Conservation (phyloP, 177 flowering plant species). For the Vitis hybrid region DNA sequence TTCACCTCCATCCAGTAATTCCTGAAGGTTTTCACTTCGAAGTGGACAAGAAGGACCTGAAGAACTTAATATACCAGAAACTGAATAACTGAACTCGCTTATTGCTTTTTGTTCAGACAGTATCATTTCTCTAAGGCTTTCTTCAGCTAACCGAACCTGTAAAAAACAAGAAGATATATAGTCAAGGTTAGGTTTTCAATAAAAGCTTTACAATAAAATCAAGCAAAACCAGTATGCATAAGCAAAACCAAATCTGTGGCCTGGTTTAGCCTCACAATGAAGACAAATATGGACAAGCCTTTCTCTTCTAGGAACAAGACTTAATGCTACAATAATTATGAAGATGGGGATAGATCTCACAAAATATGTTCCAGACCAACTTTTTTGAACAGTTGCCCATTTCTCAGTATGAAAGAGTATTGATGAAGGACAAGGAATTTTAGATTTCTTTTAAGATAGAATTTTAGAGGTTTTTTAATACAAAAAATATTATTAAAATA, state of each 20-base stretch:
- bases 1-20: conserved; percentile 44
- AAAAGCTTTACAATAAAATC: not conserved
- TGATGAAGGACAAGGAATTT: not conserved
- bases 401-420: not conserved
- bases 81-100: conserved; percentile 54
- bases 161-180: conserved; percentile 9
- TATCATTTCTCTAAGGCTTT: conserved; percentile 52
- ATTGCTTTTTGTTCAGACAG: conserved; percentile 45
- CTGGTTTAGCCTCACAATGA: not conserved
- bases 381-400: not conserved
- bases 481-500: too few relatives aligned
- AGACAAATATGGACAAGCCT: not conserved
- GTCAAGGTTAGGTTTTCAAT: not conserved
- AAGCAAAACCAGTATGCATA: not conserved
- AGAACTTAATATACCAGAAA: conserved; percentile 70
- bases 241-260: not conserved
- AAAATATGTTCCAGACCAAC: not conserved
- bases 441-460: not conserved
- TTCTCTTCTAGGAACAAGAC: not conserved
- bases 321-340: not conserved
- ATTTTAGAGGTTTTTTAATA: not conserved
- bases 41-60: conserved; percentile 46
- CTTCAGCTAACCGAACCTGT: conserved; percentile 46
- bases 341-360: not conserved
- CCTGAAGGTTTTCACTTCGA: conserved; percentile 60